phyloP scores from a whole-genome alignment of 1,284 basidiomycete species.

The Leucoagaricus sp. region DNA sequence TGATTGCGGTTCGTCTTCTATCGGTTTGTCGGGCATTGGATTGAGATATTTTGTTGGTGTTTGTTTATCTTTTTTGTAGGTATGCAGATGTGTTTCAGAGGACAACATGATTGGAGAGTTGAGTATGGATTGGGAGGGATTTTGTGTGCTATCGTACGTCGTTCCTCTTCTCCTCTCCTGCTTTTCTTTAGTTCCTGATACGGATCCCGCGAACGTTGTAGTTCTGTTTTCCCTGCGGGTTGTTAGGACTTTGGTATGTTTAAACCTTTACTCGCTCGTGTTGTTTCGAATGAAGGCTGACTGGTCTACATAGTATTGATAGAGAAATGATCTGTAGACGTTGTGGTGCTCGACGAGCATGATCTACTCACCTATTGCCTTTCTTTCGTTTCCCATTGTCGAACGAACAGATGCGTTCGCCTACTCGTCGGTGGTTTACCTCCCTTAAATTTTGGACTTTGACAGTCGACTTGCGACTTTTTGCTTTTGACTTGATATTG shows the following conservation, averaged over 20 bases:
- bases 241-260: conserved; percentile 10
- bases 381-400: not conserved
- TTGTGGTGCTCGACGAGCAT: conserved; percentile 5
- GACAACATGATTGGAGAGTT: conserved; percentile 4
- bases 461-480: too few species aligned
- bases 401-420: too few species aligned
- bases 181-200: too few species aligned
- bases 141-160: conserved; percentile 9
- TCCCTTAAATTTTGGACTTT: too few species aligned
- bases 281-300: not conserved
- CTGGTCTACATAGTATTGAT: not conserved
- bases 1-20: not conserved
- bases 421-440: too few species aligned
- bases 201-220: not conserved
- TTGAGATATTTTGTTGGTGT: not conserved
- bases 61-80: not conserved
- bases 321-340: conserved; percentile 3
- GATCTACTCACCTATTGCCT: not conserved
- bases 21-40: not conserved
- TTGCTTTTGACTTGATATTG: too few species aligned
- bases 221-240: conserved; percentile 11
- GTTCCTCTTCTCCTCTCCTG: not conserved
- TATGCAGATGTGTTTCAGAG: conserved; percentile 5
- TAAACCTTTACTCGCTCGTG: not conserved
- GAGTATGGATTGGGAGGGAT: conserved; percentile 11